Conservation (phyloP, 176 grass and related monocot species). For the Triticum aestivum region IWGSC_CS_RefSeq_v2.1 NC_057801.1:438408288-438408787, state of each 20-base stretch:
- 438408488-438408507: background rate
- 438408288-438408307: no score
- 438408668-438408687: background rate
- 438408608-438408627: background rate
- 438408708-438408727: background rate
- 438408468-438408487: background rate
- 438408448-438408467: background rate
- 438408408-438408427: background rate
- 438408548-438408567: slow-evolving; percentile 19
- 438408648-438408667: background rate
- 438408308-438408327: no score
- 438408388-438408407: no score
- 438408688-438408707: no score
- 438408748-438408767: background rate
- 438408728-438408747: background rate
- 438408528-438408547: background rate
- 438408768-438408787: background rate
- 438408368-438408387: no score
- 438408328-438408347: no score
- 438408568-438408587: background rate
- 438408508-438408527: slow-evolving; percentile 23
- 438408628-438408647: background rate
- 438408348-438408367: no score
- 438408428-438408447: background rate
- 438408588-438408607: background rate